phyloP scores from a whole-genome alignment of 2,329 filamentous ascomycete genomes.

The Beauveria varroae region DNA sequence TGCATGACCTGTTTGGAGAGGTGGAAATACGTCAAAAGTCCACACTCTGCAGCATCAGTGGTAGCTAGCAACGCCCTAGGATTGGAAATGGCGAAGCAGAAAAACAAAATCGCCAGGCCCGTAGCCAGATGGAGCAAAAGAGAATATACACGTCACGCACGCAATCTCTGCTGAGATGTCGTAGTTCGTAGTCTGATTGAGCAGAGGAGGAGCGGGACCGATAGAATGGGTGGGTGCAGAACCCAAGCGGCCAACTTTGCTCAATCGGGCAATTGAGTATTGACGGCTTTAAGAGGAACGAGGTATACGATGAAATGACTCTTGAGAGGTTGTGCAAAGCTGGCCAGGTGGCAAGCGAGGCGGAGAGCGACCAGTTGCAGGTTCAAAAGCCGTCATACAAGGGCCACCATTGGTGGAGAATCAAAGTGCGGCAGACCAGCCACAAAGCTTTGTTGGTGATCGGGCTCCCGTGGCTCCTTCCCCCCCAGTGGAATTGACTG shows the following conservation, averaged over 20 bases:
- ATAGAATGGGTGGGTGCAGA: not conserved
- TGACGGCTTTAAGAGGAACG: not conserved
- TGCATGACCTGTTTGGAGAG: not conserved
- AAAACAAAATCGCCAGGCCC: too few relatives aligned
- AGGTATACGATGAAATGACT: not conserved
- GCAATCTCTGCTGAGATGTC: not conserved
- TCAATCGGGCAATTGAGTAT: not conserved
- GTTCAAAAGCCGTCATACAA: not conserved
- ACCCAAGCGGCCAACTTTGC: not conserved
- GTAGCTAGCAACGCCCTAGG: not conserved
- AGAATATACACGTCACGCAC: not conserved
- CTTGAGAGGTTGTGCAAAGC: not conserved
- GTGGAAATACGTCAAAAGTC: not conserved
- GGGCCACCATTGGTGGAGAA: constrained; percentile 6
- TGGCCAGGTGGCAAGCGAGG: not conserved
- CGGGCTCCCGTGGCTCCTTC: not conserved
- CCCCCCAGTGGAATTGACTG: not conserved
- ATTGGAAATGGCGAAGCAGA: not conserved
- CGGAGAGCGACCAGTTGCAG: not conserved
- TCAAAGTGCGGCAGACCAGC: constrained; percentile 1
- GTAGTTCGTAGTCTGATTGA: not conserved
- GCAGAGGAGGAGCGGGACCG: not conserved
- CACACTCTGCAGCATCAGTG: not conserved
- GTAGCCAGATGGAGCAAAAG: not conserved
- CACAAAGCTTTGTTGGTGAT: not conserved